These are phyloP conservation scores for Nicotiana sylvestris DNA, from an alignment of 257 asterid species.

Conservation along the genomic window DNA sequence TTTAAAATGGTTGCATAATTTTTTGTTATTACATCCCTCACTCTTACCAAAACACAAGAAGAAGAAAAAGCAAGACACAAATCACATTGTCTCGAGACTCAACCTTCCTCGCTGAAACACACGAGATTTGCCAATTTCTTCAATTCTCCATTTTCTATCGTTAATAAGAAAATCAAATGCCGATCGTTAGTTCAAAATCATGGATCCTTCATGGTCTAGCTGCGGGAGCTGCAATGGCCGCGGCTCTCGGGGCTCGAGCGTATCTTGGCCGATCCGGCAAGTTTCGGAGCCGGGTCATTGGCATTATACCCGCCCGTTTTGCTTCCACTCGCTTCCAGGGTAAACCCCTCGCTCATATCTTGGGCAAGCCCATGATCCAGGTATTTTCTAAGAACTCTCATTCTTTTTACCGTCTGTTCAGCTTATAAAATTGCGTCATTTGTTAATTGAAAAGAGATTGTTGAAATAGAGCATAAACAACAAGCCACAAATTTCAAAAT, in stretches of 20 bases:
- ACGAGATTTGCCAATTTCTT: background rate
- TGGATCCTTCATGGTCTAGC: slow-evolving; percentile 57
- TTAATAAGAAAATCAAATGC: slow-evolving; percentile 20
- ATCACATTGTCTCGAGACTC: background rate
- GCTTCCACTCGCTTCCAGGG: slow-evolving; percentile 90
- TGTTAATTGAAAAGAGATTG: too few species aligned
- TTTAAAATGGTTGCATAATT: background rate
- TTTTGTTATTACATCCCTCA: background rate
- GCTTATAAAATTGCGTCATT: background rate
- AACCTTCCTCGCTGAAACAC: too few species aligned
- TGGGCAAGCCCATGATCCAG: slow-evolving; percentile 98
- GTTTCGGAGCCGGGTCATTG: slow-evolving; percentile 72
- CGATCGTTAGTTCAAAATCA: slow-evolving; percentile 35
- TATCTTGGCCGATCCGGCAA: slow-evolving; percentile 51
- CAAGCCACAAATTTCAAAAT: background rate
- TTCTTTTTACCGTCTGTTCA: background rate
- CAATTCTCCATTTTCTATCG: background rate
- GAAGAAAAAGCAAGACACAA: too few species aligned
- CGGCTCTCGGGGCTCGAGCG: slow-evolving; percentile 58
- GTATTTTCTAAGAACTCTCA: slow-evolving; percentile 21
- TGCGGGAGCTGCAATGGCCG: slow-evolving; percentile 47
- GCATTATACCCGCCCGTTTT: slow-evolving; percentile 90
- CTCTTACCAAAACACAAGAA: too few species aligned
- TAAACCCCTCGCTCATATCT: slow-evolving; percentile 78
- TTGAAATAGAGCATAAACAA: background rate